Evolutionary conservation across 2,329 filamentous ascomycete genomes (phyloP), one percentile per base, ranked within the genome.

Genomic region (Cladobotryum mycophilum): DNA sequence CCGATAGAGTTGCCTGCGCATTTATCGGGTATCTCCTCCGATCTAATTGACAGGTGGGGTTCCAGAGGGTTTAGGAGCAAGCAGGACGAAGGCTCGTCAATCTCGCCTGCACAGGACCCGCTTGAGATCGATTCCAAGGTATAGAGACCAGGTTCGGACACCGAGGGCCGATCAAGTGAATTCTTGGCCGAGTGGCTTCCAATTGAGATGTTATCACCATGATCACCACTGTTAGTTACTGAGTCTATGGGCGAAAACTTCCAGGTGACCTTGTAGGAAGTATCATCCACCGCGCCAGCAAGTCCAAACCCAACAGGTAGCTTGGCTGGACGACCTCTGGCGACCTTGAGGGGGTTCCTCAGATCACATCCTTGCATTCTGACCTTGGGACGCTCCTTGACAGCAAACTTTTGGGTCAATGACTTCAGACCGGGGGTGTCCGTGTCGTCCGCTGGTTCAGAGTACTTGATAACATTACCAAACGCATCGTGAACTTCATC

Each of bases 1-100:
- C 93, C 93, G 55, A 99, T 88, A 0, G 93, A 89, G 62, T 90
- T 96, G 44, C 91, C 90, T 35, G 91, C 92, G 66, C 93, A 99
- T 65, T 95, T 95, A 67, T 99, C 93, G 47, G 89, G 87, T 41
- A 99, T 90, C 55, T 90, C 85, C 59, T 95, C 87, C 6, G 83
- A 78, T 33, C 79, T 79, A 45, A 99, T 74, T 4, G 81, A 76
- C 52, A 99, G 67, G 49, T 85, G 82, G 9, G 93, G 93, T 68
- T 96, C 85, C 0, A 93, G 85, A 5, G 93, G 93, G 58, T 97
- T 99, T 57, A 95, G 78, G 48, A 99, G 74, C 52, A 96, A 76
- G 66, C 92, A 97, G n/a, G 91, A 93, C 2, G 92, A 88, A 25
- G 93, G 93, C 66, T 99, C 93, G 56, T 92, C 79, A 4, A 99